These are phyloP conservation scores for Pittosporum tobira DNA, from an alignment of 129 eudicot species.

Conservation along the genomic window DNA sequence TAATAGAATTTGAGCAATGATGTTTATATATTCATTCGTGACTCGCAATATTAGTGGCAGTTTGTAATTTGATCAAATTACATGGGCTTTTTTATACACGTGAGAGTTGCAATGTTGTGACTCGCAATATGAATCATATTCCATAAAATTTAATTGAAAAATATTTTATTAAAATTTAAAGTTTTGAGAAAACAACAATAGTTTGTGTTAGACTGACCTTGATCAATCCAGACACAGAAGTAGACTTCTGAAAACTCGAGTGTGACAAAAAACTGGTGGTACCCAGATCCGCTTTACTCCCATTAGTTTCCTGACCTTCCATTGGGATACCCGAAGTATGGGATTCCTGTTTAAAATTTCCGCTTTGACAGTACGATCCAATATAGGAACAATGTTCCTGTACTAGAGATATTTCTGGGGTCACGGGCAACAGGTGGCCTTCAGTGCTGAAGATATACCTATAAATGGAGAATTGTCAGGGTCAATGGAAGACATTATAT, in stretches of 20 bases:
- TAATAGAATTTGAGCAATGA: neutral
- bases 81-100: too few relatives aligned
- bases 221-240: conserved; percentile 46
- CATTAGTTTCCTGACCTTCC: conserved; percentile 31
- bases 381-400: conserved; percentile 69
- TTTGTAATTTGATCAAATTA: too few relatives aligned
- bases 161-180: too few relatives aligned
- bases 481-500: neutral
- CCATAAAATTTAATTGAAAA: too few relatives aligned
- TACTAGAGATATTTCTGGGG: conserved; percentile 77
- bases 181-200: too few relatives aligned
- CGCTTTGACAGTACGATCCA: conserved; percentile 63
- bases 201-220: conserved; percentile 42
- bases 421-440: conserved; percentile 83
- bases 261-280: conserved; percentile 31
- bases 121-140: too few relatives aligned
- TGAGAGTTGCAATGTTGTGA: too few relatives aligned
- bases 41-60: too few relatives aligned
- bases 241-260: conserved; percentile 26
- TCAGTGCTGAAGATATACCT: conserved; percentile 93
- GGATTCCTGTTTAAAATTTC: conserved; percentile 29
- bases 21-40: too few relatives aligned
- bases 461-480: conserved; percentile 2
- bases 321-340: conserved; percentile 26
- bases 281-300: conserved; percentile 28